Evolutionary conservation across 202 grass and related monocot genomes (phyloP).

Genomic region (Brachypodium distachyon): DNA sequence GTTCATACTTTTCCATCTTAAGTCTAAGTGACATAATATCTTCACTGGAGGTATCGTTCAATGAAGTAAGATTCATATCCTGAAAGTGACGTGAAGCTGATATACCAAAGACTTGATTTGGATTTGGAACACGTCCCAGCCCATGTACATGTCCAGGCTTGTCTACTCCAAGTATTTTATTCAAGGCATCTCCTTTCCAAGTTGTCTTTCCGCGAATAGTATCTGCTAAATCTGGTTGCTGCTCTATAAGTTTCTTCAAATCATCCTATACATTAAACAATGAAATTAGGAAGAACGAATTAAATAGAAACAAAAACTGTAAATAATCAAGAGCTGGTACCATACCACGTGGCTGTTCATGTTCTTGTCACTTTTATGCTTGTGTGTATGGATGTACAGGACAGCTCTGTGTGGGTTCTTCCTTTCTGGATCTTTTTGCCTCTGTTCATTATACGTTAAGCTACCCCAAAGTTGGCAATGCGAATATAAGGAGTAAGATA

Average conservation of each 20-base stretch:
- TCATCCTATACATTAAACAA: neutral
- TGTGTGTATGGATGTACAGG: conserved; percentile 10
- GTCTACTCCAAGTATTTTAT: neutral
- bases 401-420: neutral
- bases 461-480: no score
- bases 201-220: neutral
- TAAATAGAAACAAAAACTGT: neutral
- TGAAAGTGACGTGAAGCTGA: neutral
- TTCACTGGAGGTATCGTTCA: neutral
- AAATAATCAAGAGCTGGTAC: neutral
- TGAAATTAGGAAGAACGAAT: neutral
- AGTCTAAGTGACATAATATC: neutral
- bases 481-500: no score
- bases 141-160: neutral
- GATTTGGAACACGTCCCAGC: neutral
- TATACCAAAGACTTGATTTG: neutral
- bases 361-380: neutral
- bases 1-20: neutral
- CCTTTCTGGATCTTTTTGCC: no score
- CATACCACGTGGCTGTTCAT: neutral
- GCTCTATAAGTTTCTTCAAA: neutral
- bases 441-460: no score
- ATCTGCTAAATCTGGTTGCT: neutral
- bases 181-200: conserved; percentile 16
- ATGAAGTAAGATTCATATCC: neutral